phyloP scores from a whole-genome alignment of 441 rosid species.

The Adansonia gregorii region DNA sequence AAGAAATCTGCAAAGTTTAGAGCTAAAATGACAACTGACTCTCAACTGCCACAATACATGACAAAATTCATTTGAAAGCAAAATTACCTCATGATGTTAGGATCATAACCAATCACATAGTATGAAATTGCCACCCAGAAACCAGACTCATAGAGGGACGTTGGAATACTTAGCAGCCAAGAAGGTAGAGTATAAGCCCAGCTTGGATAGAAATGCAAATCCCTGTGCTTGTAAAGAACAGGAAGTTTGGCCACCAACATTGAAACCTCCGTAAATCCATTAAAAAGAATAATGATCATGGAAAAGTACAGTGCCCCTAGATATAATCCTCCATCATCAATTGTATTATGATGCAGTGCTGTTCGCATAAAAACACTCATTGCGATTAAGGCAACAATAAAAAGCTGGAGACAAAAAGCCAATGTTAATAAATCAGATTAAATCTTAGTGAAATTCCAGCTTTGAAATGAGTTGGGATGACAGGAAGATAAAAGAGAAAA shows the following conservation, averaged over 20 bases:
- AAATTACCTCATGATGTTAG: conserved; percentile 68
- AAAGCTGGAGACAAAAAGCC: conserved; percentile 61
- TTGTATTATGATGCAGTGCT: conserved; percentile 72
- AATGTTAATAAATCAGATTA: conserved; percentile 23
- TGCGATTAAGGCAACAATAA: conserved; percentile 85
- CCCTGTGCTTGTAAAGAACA: conserved; percentile 95
- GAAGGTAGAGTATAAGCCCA: conserved; percentile 96
- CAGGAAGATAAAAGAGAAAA: conserved; percentile 11
- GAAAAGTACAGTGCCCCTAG: conserved; percentile 91
- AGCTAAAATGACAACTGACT: conserved; percentile 28
- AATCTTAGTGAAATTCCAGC: conserved; percentile 15
- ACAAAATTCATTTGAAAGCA: conserved; percentile 22
- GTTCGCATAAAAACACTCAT: conserved; percentile 95
- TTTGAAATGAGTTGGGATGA: not conserved
- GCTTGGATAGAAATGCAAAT: conserved; percentile 87
- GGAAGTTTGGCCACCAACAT: conserved; percentile 97
- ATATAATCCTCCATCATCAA: conserved; percentile 86
- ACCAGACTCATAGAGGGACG: conserved; percentile 84
- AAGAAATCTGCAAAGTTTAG: conserved; percentile 65
- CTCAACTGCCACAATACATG: conserved; percentile 21
- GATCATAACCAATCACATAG: conserved; percentile 90
- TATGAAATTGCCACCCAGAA: conserved; percentile 92
- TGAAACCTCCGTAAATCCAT: conserved; percentile 96
- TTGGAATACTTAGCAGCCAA: conserved; percentile 85
- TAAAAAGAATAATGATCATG: conserved; percentile 94